A percentile compares a stretch with the other conserved stretches of the same genome.
Conservation (phyloP, 2,329 filamentous ascomycete genomes). For the Aspergillus sp. region DNA sequence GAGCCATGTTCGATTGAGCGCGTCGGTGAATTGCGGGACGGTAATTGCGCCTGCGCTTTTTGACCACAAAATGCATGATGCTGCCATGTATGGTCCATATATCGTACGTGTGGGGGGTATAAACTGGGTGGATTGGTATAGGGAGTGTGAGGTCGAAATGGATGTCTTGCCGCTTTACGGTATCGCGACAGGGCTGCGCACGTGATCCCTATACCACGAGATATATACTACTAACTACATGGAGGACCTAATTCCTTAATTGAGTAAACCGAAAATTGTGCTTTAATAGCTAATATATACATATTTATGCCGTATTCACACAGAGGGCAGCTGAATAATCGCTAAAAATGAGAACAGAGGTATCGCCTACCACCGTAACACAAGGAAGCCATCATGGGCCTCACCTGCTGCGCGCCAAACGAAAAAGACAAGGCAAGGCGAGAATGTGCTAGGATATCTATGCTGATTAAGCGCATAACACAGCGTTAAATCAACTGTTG, state of each 20-base stretch:
- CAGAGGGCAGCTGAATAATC: not conserved
- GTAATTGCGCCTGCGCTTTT: constrained; percentile 22
- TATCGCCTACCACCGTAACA: not conserved
- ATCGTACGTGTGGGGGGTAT: not conserved
- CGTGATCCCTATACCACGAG: not conserved
- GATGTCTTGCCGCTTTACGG: constrained; percentile 3
- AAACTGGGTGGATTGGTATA: not conserved
- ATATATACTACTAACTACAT: not conserved
- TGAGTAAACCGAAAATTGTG: not conserved
- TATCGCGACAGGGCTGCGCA: not conserved
- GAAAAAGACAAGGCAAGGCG: not conserved
- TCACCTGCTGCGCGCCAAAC: not conserved
- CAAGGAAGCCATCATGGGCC: not conserved
- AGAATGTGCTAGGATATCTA: constrained; percentile 2
- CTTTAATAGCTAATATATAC: constrained; percentile 8
- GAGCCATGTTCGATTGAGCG: constrained; percentile 32
- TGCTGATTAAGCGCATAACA: not conserved
- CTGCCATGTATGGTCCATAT: constrained; percentile 19
- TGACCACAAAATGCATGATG: constrained; percentile 9
- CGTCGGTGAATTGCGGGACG: constrained; percentile 28
- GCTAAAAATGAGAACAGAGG: constrained; percentile 1
- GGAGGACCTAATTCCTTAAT: not conserved
- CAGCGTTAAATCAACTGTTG: constrained; percentile 11
- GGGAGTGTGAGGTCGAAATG: not conserved
- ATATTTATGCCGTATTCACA: not conserved